Base-by-base conservation (phyloP, 768 basidiomycete genomes). In the Lentinus tigrinus region DNA sequence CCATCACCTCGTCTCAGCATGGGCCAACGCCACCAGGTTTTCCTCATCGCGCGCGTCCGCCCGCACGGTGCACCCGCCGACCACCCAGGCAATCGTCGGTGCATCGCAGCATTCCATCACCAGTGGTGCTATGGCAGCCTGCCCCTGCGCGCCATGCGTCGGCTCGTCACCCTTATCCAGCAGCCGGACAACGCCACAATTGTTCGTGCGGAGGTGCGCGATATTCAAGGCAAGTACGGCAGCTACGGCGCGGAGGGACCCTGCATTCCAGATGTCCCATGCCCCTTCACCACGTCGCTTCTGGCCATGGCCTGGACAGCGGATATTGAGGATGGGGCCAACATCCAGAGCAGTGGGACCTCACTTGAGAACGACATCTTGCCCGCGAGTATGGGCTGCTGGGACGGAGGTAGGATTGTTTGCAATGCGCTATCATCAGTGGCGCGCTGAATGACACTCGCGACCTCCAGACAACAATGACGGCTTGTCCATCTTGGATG, bases 21-120 rank as follows among this genome's bases (percentile, higher is more conserved):
- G 75, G 76, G 77, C 23, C 73, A 75, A 58, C 65, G 76, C 62
- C 76, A 78, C 63, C 77, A 78, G 61, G 67, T 67, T 17, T 79
- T 72, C 56, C 53, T 77, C 50, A 73, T 79, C 47, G 76, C 76
- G 17, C 70, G 69, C 11, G 64, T 78, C 31, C 55, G 58, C 31
- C 63, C 70, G 13, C 64, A 67, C 27, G 64, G 66, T n/a, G 50
- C 52, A 6, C 57, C 58, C 7, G 34, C 54, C 27, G 21, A 38
- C 21, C 48, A 16, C 43, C 37, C 70, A n/a, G 59, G 68, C 43
- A 57, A 42, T 17, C 76, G 77, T 65, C 75, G 74, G 24, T 79
- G 77, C 47, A 60, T 79, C n/a, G 75, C 68, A 7, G 77, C 73
- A 6, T 65, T 69, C 8, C 75, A 78, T 56, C 69, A 77, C 61